Percentiles rank a stretch among this genome's conserved stretches.
These are phyloP conservation scores for Sindora glabra DNA, from an alignment of 306 rosid species.

Conservation along the genomic window DNA sequence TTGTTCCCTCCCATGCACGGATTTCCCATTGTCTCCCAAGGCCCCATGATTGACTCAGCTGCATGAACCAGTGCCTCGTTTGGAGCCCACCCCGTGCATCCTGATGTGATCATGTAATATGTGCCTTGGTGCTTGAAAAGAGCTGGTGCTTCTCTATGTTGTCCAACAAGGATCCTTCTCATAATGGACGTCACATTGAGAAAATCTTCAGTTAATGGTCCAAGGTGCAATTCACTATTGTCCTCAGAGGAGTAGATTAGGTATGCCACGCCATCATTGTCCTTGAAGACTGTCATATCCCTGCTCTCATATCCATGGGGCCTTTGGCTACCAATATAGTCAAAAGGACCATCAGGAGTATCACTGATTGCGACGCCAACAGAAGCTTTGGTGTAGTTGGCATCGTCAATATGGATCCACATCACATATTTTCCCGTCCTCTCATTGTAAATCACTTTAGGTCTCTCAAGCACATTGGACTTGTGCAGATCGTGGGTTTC, in stretches of 20 bases:
- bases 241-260: conserved; percentile 89
- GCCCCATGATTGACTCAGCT: conserved; percentile 79
- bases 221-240: conserved; percentile 92
- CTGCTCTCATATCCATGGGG: conserved; percentile 94
- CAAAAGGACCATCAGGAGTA: conserved; percentile 76
- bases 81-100: conserved; percentile 98
- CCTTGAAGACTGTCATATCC: conserved; percentile 94
- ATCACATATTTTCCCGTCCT: conserved; percentile 80
- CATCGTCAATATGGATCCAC: conserved; percentile 99
- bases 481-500: conserved; percentile 90
- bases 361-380: conserved; percentile 81
- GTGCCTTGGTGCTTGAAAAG: conserved; percentile 78
- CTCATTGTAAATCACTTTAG: conserved; percentile 84
- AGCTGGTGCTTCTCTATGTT: conserved; percentile 97
- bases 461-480: conserved; percentile 90
- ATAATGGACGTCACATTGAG: conserved; percentile 49
- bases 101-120: conserved; percentile 97
- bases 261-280: conserved; percentile 79
- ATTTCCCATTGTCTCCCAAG: conserved; percentile 91
- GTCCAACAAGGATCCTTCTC: conserved; percentile 79
- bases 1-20: conserved; percentile 85
- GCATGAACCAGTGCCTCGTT: conserved; percentile 93
- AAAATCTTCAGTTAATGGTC: conserved; percentile 75
- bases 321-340: conserved; percentile 74
- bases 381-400: conserved; percentile 88